A percentile compares a stretch with the other conserved stretches of the same genome.
phyloP scores from a whole-genome alignment of 371 early-diverging fungal species.

The Mucor saturninus region DNA sequence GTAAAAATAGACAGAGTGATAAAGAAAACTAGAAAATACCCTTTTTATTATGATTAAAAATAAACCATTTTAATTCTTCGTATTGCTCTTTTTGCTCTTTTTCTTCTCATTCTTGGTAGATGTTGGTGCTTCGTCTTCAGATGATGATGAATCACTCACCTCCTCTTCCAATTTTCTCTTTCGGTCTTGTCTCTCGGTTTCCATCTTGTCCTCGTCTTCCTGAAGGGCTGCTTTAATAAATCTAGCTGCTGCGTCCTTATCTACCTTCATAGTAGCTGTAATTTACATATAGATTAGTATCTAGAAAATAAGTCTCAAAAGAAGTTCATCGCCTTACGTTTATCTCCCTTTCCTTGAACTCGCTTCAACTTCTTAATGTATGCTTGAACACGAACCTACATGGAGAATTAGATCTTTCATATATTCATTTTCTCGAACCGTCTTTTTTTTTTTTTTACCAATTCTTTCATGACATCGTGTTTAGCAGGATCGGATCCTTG shows the following conservation, averaged over 20 bases:
- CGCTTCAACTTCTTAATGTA: constrained; percentile 57
- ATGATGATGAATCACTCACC: constrained; percentile 12
- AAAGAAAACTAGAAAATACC: neutral
- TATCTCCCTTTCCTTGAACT: constrained; percentile 43
- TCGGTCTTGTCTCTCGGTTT: neutral
- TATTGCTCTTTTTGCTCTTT: constrained; percentile 3
- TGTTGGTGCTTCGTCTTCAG: constrained; percentile 16
- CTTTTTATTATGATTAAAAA: constrained; percentile 1
- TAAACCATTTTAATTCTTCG: neutral
- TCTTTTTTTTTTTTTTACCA: constrained; percentile 34
- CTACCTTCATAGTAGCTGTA: constrained; percentile 49
- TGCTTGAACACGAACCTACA: constrained; percentile 52
- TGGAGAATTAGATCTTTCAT: neutral
- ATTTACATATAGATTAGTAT: neutral
- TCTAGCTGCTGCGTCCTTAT: constrained; percentile 61
- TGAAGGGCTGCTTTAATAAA: constrained; percentile 54
- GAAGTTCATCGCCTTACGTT: constrained; percentile 28
- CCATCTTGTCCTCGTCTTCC: neutral
- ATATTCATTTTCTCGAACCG: neutral
- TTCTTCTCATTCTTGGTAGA: constrained; percentile 10
- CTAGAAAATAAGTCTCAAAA: too few relatives aligned
- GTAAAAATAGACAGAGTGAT: constrained; percentile 1
- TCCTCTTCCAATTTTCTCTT: constrained; percentile 14
- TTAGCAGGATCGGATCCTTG: constrained; percentile 54
- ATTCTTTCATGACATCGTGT: constrained; percentile 56